Base-by-base conservation (phyloP, 2,329 filamentous ascomycete species). In the Ascochyta fabae region DNA sequence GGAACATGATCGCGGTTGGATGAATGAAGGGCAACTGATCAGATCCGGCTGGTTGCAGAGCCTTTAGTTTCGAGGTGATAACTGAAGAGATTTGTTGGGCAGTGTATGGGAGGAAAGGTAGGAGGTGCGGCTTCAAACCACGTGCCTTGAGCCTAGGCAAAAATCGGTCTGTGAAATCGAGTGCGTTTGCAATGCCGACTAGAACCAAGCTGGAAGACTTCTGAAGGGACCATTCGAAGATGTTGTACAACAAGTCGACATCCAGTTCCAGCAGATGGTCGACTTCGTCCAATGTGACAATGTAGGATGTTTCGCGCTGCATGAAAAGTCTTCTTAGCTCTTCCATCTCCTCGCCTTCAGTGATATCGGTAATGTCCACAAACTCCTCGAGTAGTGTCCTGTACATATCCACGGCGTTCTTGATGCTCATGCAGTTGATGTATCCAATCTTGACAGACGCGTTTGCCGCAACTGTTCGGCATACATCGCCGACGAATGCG, bases 401-500 rank as follows among this genome's bases (percentile, higher is more conserved):
- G 75, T 96, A 96, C 22, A 99, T 83, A 71, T 97, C 93, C 62
- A 87, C 88, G 2, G 92, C 91, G 31, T 87, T 91, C 70, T 95
- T 96, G 76, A 97, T 88, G 76, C 93, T 96, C 88, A 97, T 97
- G 77, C 95, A 99, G 74, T 99, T 99, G 81, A 99, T 84, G 70
- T 93, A 94, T 2, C 88, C 87, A 48, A 88, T 87, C 67, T 86
- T 87, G 48, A 95, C 80, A 4, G 75, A 75, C 12, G 75, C 68
- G 2, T 79, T 75, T 15, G 82, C 78, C 31, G 79, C 78, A 44
- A 88, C 77, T 39, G 86, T 81, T 43, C 85, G 79, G 43, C 89
- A 89, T 46, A 96, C 85, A 71, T 96, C 88, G 60, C 88, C 88
- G 59, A 98, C 87, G 81, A 98, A 89, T 27, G 95, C 95, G 74